Base-by-base conservation (phyloP, 495 filamentous ascomycete species). In the Chaetomium fimeti region DNA sequence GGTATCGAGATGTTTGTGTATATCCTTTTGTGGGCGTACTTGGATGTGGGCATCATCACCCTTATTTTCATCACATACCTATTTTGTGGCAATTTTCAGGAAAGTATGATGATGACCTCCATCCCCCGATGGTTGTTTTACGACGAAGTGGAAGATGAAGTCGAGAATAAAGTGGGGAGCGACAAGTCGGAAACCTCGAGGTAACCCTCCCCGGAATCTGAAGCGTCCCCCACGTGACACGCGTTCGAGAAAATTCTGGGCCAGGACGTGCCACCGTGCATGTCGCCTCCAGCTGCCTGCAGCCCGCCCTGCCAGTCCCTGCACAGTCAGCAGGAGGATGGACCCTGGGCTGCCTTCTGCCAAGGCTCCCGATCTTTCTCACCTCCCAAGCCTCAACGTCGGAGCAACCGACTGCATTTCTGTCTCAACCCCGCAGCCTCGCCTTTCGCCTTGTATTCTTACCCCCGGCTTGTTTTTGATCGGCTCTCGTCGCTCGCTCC, bases 401-500 rank as follows among this genome's bases (percentile, higher is more conserved):
- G 6, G 5, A 16, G 32, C 52, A n/a, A 55, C 27, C 20, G 45
- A 52, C 48, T 24, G 13, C 28, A 25, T 13, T 55, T 29, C 18
- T 55, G 16, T n/a, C 52, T 8, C 40, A 55, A 55, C 52, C 52
- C 52, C 52, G 52, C 52, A 55, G 52, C 52, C 52, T 55, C 29
- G 52, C 28, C 48, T 20, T 55, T 32, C 27, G 18, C 29, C 3
- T 36, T n/a, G 52, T n/a, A 32, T 52, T 1, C 28, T 55, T 55
- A 55, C 45, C 18, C n/a, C 2, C 6, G 18, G 0, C 5, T 29
- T 3, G 5, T 9, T 36, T 20, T 32, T 0, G 7, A 36, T 5
- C 52, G 15, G 16, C 52, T 36, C 32, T 36, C 32, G 28, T 55
- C 8, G 52, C 52, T 36, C 52, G 5, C 29, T 36, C 28, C 28